phyloP scores from a whole-genome alignment of 371 early-diverging fungal species.

The Funneliformis caledonium region DNA sequence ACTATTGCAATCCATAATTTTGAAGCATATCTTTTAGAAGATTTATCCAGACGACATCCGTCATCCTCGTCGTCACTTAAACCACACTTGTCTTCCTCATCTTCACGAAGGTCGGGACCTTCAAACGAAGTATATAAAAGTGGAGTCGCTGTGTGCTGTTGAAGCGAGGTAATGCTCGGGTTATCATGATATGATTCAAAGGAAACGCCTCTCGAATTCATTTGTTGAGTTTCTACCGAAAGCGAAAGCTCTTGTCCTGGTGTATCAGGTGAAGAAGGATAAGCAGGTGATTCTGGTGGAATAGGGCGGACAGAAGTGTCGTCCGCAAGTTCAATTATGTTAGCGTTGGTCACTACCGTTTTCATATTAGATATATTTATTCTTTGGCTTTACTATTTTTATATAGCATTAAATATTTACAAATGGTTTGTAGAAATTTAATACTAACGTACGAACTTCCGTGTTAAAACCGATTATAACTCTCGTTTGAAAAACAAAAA shows the following conservation, averaged over 20 bases:
- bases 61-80: background rate
- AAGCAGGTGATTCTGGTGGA: constrained; percentile 24
- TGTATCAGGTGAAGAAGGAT: constrained; percentile 11
- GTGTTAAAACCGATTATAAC: background rate
- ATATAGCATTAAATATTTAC: background rate
- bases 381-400: background rate
- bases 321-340: background rate
- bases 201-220: background rate
- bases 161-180: background rate
- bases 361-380: background rate
- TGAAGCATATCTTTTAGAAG: constrained; percentile 40
- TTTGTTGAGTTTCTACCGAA: background rate
- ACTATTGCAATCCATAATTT: constrained; percentile 59
- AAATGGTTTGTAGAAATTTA: background rate
- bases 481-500: no score
- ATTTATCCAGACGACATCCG: background rate
- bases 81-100: constrained; percentile 3
- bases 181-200: constrained; percentile 29
- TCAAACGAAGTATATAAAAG: constrained; percentile 29
- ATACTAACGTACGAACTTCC: background rate
- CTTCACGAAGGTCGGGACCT: constrained; percentile 6
- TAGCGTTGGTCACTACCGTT: background rate
- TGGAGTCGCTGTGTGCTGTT: background rate
- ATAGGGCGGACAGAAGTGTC: constrained; percentile 19
- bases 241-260: background rate